Percentiles rank a stretch among this genome's conserved stretches.
Evolutionary conservation across 176 grass and related monocot species (phyloP).

Genomic region (Aechmea fasciata): DNA sequence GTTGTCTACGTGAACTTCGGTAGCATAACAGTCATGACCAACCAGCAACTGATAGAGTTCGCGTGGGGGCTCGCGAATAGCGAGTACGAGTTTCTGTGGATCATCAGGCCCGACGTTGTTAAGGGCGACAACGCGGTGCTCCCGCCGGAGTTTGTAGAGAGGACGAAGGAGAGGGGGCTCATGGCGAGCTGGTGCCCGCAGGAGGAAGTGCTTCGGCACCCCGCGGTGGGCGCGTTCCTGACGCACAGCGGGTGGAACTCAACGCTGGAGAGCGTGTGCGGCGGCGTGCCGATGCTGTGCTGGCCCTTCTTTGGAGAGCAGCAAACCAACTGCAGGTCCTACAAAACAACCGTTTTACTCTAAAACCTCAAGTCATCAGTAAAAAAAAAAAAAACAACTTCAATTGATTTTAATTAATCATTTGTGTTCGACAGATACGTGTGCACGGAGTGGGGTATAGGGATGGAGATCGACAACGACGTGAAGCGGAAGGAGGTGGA

Average conservation of each 20-base stretch:
- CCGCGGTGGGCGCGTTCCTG: conserved; percentile 7
- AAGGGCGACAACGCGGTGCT: conserved; percentile 1
- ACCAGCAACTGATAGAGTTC: conserved; percentile 9
- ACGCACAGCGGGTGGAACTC: conserved; percentile 18
- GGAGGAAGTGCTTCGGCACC: conserved; percentile 1
- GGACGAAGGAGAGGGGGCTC: background rate
- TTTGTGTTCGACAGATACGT: too few species aligned
- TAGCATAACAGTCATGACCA: conserved; percentile 9
- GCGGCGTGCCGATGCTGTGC: conserved; percentile 13
- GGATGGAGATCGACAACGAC: conserved; percentile 7
- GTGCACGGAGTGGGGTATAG: background rate
- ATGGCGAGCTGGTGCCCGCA: conserved; percentile 10
- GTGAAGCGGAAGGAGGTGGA: conserved; percentile 13
- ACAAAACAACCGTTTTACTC: too few species aligned
- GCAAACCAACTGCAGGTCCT: background rate
- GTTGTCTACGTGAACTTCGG: conserved; percentile 15
- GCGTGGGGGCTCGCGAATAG: conserved; percentile 12
- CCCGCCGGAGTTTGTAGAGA: background rate
- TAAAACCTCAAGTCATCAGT: too few species aligned
- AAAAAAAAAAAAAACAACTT: too few species aligned
- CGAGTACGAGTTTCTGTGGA: conserved; percentile 2
- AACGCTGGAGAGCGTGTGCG: conserved; percentile 2
- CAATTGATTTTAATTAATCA: too few species aligned
- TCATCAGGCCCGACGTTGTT: conserved; percentile 5
- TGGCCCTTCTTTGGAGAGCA: conserved; percentile 19